Conservation (phyloP, 768 basidiomycete species). For the Lentinus tigrinus region DNA sequence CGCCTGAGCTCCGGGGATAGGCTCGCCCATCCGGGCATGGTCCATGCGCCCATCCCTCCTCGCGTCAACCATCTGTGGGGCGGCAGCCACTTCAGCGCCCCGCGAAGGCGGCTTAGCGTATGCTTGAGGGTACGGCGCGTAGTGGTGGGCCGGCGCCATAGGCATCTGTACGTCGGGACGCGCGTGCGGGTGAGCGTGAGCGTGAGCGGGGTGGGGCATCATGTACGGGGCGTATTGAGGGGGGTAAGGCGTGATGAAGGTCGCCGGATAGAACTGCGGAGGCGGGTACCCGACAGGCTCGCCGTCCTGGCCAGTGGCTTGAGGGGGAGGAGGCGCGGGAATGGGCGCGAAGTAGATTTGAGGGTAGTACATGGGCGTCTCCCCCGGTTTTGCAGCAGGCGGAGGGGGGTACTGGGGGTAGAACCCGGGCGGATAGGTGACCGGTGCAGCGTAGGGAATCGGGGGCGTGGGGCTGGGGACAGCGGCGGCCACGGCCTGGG, state of each 20-base stretch:
- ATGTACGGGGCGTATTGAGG: conserved; percentile 50
- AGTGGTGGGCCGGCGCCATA: conserved; percentile 26
- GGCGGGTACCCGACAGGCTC: conserved; percentile 39
- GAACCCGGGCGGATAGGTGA: conserved; percentile 54
- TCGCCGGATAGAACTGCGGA: conserved; percentile 46
- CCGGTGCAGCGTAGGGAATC: conserved; percentile 50
- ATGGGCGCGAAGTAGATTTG: conserved; percentile 44
- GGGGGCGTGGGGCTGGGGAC: conserved; percentile 43
- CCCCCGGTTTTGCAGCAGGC: conserved; percentile 49
- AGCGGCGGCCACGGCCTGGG: conserved; percentile 41
- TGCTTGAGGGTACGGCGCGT: conserved; percentile 37
- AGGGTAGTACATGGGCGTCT: conserved; percentile 51
- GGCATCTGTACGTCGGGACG: conserved; percentile 18
- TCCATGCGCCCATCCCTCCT: conserved; percentile 15
- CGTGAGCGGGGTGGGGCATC: conserved; percentile 31
- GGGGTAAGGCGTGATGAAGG: conserved; percentile 40
- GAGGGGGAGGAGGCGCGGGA: conserved; percentile 38
- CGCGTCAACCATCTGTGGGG: conserved; percentile 19
- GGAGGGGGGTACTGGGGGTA: conserved; percentile 51
- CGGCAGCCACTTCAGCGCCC: conserved; percentile 20
- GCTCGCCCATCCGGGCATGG: conserved; percentile 1
- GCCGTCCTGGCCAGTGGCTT: conserved; percentile 42
- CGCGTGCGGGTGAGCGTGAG: conserved; percentile 4
- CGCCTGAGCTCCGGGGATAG: conserved; percentile 1
- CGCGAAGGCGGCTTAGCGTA: conserved; percentile 41